phyloP scores from a whole-genome alignment of 2,329 filamentous ascomycete genomes.

The Beauveria caledonica region DNA sequence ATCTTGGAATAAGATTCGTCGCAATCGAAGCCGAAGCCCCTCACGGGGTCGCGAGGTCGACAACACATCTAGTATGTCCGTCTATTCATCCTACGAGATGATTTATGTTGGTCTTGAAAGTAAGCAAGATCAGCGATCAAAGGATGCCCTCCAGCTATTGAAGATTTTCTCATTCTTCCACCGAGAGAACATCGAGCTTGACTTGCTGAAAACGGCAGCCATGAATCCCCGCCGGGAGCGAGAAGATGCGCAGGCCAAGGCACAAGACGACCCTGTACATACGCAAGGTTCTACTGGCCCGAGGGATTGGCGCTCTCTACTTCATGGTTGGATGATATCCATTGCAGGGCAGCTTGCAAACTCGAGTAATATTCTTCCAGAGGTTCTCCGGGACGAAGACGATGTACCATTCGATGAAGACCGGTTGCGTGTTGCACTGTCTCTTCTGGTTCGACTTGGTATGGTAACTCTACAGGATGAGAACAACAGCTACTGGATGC shows the following conservation, averaged over 20 bases:
- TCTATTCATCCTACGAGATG: slow-evolving; percentile 9
- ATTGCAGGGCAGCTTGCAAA: neutral
- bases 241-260: neutral
- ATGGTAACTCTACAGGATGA: neutral
- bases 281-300: neutral
- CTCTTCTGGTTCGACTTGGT: neutral
- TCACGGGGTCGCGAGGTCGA: neutral
- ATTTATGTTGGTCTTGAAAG: slow-evolving; percentile 8
- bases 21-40: neutral
- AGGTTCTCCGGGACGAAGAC: neutral
- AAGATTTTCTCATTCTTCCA: slow-evolving; percentile 11
- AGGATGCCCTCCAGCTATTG: slow-evolving; percentile 8
- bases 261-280: neutral
- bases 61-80: neutral
- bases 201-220: slow-evolving; percentile 2
- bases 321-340: neutral
- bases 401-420: slow-evolving; percentile 1
- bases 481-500: slow-evolving; percentile 7
- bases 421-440: neutral
- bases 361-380: neutral
- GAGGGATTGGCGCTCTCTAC: neutral
- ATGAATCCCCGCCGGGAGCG: slow-evolving; percentile 2
- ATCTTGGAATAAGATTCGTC: neutral
- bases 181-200: slow-evolving; percentile 5
- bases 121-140: neutral